Evolutionary conservation across 1,139 yeast genomes (phyloP).

Genomic region (Saccharomycopsis crataegensis): DNA sequence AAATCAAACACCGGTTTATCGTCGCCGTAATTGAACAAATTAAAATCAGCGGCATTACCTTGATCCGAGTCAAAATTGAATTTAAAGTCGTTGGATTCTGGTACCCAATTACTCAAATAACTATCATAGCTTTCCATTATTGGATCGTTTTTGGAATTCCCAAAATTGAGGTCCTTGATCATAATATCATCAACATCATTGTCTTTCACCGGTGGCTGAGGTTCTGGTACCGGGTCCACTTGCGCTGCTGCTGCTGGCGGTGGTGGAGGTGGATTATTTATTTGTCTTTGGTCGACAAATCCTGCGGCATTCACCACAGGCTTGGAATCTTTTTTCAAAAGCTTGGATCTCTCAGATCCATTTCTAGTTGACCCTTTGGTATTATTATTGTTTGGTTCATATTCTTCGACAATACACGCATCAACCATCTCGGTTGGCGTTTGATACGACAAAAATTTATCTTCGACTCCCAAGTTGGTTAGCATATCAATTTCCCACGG

Average conservation of each 20-base stretch:
- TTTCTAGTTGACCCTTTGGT: no score
- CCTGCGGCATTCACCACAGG: neutral
- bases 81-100: slow-evolving; percentile 1
- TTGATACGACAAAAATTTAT: slow-evolving; percentile 48
- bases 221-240: no score
- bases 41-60: neutral
- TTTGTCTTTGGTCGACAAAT: no score
- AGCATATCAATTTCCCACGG: slow-evolving; percentile 56
- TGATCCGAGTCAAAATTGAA: neutral
- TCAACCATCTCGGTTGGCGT: slow-evolving; percentile 61
- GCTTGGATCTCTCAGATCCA: no score
- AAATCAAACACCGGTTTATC: neutral
- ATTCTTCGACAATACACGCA: slow-evolving; percentile 48
- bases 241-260: no score
- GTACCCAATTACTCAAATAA: neutral
- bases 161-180: neutral
- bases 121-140: neutral
- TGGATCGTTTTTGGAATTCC: neutral
- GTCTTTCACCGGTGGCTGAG: no score
- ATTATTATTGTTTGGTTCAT: slow-evolving; percentile 23
- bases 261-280: no score
- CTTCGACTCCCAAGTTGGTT: slow-evolving; percentile 49
- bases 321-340: no score
- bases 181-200: neutral
- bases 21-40: neutral